A percentile compares a stretch with the other conserved stretches of the same genome.
These are phyloP conservation scores for Fusarium circinatum DNA, from an alignment of 2,329 filamentous ascomycete genomes.

Conservation along the genomic window DNA sequence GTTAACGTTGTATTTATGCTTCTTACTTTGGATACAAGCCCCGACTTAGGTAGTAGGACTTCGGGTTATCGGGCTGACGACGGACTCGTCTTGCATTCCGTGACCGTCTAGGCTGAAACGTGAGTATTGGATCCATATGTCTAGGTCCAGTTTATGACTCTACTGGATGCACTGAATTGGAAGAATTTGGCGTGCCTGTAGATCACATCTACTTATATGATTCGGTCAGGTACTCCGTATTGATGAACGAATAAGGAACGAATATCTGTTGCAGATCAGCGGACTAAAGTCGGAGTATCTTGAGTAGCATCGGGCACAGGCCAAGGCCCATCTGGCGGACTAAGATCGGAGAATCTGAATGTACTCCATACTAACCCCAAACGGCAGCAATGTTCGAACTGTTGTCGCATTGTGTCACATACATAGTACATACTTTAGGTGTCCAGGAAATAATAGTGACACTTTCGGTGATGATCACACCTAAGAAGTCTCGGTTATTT, in stretches of 20 bases:
- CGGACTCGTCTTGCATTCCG: neutral
- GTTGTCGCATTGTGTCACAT: neutral
- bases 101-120: too few relatives aligned
- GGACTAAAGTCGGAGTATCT: neutral
- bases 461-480: too few relatives aligned
- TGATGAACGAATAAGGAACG: neutral
- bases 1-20: neutral
- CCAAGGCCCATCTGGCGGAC: neutral
- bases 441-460: too few relatives aligned
- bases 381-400: neutral
- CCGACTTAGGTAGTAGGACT: neutral
- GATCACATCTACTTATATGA: neutral
- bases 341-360: neutral
- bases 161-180: too few relatives aligned
- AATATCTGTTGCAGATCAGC: neutral
- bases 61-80: neutral
- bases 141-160: neutral
- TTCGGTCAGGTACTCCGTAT: too few relatives aligned
- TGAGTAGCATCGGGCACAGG: neutral
- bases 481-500: rapidly evolving
- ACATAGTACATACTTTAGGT: too few relatives aligned
- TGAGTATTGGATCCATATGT: neutral
- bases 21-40: neutral
- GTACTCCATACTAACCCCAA: neutral
- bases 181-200: neutral